Percentiles rank a stretch among this genome's conserved stretches.
Conservation (phyloP, 1,139 yeast species). For the Kurtzmaniella natalensis region DNA sequence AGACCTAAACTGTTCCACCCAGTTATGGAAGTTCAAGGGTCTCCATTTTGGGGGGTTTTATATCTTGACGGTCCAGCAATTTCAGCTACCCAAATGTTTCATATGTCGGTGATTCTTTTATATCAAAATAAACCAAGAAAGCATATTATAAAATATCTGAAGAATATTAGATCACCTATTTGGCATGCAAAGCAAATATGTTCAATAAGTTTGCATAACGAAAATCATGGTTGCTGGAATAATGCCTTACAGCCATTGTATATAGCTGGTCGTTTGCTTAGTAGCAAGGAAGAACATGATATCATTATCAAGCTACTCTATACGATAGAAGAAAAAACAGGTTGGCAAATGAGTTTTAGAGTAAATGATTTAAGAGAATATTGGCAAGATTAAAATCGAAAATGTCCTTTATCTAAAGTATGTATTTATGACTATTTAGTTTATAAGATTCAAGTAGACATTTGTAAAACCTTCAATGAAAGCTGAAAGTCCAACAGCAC, state of each 20-base stretch:
- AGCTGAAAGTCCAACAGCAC: slow-evolving; percentile 52
- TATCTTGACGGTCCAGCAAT: slow-evolving; percentile 35
- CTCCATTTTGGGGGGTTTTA: slow-evolving; percentile 32
- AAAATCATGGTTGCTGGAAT: background rate
- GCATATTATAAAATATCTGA: slow-evolving; percentile 16
- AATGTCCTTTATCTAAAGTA: too few relatives aligned
- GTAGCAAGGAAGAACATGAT: background rate
- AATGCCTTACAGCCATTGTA: background rate
- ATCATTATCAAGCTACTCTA: background rate
- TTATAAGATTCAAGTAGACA: too few relatives aligned
- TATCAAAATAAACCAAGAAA: slow-evolving; percentile 37
- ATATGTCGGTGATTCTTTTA: slow-evolving; percentile 34
- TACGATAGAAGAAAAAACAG: background rate
- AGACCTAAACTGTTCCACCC: slow-evolving; percentile 29
- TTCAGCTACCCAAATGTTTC: slow-evolving; percentile 35
- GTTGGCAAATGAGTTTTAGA: background rate
- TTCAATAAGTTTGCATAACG: slow-evolving; percentile 18
- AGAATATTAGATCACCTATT: slow-evolving; percentile 11
- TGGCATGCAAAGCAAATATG: slow-evolving; percentile 41
- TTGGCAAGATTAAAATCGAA: background rate
- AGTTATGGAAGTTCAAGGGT: slow-evolving; percentile 17
- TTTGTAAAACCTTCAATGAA: too few relatives aligned
- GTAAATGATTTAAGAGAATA: background rate
- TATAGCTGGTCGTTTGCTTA: background rate
- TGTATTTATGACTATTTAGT: too few relatives aligned